A percentile compares a stretch with the other conserved stretches of the same genome.
Conservation (phyloP, 2,329 filamentous ascomycete genomes). For the Colletotrichum sp. region DNA sequence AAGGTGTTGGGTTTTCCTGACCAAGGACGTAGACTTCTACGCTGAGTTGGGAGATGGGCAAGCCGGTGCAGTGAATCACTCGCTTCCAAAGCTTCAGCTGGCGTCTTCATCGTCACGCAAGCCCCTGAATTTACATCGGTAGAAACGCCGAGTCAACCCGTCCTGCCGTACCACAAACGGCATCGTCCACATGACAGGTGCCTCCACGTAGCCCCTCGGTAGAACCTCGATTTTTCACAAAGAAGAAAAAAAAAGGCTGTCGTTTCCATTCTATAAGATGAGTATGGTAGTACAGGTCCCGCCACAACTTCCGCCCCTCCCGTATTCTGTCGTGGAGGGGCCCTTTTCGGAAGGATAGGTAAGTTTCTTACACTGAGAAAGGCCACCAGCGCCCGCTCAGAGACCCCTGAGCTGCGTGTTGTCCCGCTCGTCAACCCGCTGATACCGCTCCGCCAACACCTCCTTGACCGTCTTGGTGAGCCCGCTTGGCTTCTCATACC, state of each 20-base stretch:
- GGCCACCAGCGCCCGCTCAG: background rate
- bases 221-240: background rate
- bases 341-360: background rate
- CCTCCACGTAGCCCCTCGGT: background rate
- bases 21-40: background rate
- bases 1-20: background rate
- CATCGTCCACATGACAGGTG: background rate
- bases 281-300: slow-evolving; percentile 13
- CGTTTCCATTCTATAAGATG: slow-evolving; percentile 14
- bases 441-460: slow-evolving; percentile 60
- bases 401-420: slow-evolving; percentile 46
- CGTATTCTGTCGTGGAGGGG: background rate
- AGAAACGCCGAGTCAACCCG: background rate
- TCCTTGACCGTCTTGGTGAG: slow-evolving; percentile 57
- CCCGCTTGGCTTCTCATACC: slow-evolving; percentile 49
- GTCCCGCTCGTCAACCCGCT: slow-evolving; percentile 49
- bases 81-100: background rate
- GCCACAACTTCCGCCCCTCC: background rate
- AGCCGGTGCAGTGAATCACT: background rate
- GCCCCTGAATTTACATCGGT: background rate
- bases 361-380: background rate
- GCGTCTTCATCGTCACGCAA: background rate
- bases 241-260: slow-evolving; percentile 8
- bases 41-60: background rate
- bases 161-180: background rate